A percentile compares a stretch with the other conserved stretches of the same genome.
These are phyloP conservation scores for Stephania yunnanensis DNA, from an alignment of 164 flowering plant species.

Conservation along the genomic window DNA sequence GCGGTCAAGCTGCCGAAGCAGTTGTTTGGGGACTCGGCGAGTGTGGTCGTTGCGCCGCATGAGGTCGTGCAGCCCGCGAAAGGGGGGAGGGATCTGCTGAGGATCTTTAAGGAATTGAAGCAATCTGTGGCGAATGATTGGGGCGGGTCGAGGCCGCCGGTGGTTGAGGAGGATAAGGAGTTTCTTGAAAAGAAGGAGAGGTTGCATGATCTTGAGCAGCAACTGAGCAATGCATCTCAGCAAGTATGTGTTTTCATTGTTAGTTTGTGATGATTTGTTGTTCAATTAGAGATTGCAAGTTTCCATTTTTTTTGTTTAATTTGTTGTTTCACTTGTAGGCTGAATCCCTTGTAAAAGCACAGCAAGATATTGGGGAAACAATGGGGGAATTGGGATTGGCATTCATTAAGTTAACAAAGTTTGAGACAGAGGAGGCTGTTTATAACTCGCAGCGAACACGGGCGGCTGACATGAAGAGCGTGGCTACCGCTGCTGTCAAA, in stretches of 20 bases:
- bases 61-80: constrained; percentile 85
- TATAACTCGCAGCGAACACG: constrained; percentile 55
- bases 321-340: constrained; percentile 46
- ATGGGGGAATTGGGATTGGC: constrained; percentile 89
- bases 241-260: constrained; percentile 40
- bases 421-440: constrained; percentile 75
- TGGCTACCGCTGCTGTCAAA: constrained; percentile 92
- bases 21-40: constrained; percentile 60
- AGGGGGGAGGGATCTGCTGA: constrained; percentile 86
- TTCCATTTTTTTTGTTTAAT: neutral
- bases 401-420: constrained; percentile 70
- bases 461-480: constrained; percentile 48
- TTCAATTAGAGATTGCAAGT: neutral
- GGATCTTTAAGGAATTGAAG: constrained; percentile 83
- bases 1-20: constrained; percentile 83
- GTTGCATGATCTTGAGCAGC: constrained; percentile 72
- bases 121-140: constrained; percentile 86
- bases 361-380: constrained; percentile 93
- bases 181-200: constrained; percentile 80
- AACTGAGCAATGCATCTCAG: constrained; percentile 64
- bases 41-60: constrained; percentile 36
- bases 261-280: neutral
- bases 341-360: constrained; percentile 85
- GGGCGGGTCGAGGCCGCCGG: constrained; percentile 61
- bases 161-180: constrained; percentile 87